phyloP scores from a whole-genome alignment of 192 early-diverging fungal genomes.

The Linnemannia elongata region DNA sequence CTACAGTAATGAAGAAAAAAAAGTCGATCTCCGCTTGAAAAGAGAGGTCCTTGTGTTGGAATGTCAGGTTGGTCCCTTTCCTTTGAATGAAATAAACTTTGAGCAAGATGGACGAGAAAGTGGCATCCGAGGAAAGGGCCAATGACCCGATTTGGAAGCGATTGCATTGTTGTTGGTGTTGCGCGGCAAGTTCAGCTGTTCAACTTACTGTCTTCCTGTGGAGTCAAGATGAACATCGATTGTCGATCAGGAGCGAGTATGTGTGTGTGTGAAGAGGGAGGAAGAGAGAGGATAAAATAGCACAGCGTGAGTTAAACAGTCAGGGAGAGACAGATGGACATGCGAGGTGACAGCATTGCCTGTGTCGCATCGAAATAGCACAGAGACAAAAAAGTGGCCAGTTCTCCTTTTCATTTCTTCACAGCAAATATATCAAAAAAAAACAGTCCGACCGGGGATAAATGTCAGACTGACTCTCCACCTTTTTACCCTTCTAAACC shows the following conservation, averaged over 20 bases:
- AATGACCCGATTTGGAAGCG: background rate
- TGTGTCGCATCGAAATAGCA: background rate
- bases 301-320: too few relatives aligned
- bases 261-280: too few relatives aligned
- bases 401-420: background rate
- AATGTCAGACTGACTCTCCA: background rate
- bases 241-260: too few relatives aligned
- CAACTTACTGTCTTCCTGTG: too few relatives aligned
- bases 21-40: background rate
- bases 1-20: background rate
- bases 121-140: background rate
- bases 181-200: too few relatives aligned
- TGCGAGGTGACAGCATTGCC: slow-evolving; percentile 4
- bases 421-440: background rate
- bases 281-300: background rate
- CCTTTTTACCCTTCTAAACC: background rate
- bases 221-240: too few relatives aligned
- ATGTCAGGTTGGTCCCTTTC: background rate
- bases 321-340: background rate
- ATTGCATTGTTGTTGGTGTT: background rate
- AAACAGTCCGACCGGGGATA: background rate
- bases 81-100: slow-evolving; percentile 8
- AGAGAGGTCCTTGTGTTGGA: background rate
- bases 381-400: background rate
- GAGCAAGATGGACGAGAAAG: background rate